Evolutionary conservation across 495 filamentous ascomycete species (phyloP), one percentile per base, ranked within the genome.

Genomic region (Trichoderma asperelloides): DNA sequence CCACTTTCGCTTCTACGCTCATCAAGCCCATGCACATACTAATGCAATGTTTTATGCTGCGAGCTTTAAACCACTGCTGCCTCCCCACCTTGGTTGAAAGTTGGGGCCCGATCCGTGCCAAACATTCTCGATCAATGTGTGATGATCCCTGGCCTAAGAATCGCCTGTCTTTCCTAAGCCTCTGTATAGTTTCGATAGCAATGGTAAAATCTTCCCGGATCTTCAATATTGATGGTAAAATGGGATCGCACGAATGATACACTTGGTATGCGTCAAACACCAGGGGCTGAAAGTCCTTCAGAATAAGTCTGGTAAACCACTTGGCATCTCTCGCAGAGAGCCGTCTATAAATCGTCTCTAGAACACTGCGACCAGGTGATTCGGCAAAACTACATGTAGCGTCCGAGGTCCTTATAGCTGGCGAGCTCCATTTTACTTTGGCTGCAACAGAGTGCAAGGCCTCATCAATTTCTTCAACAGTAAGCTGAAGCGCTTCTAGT

Each of bases 281-380:
- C 3, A 94, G 82, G 0, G 90, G 89, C 21, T 78, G 76, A 69
- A 87, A 90, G 65, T 86, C 85, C 74, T 96, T 95, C 23, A 97
- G 75, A 43, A 97, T 84, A 73, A 95, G 77, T 8, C 93, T 82
- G 0, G 90, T 92, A 13, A 97, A 81, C 93, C 93, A 97, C 77
- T 97, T 97, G 0, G 88, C 90, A 72, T 96, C 90, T 47, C 84
- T 80, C 18, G 88, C 85, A 55, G 83, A 82, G 33, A 92, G 68
- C 15, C 85, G 81, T 51, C 75, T 81, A 74, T 89, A 91, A 0
- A 92, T 71, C 33, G 74, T 72, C 21, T 79, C 78, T 1, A 92
- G 71, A 11, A 80, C 69, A 11, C 77, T 84, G 11, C 80, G 74
- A 28, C 76, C 82, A 15, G 55, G 55, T 18, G 55, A 2, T 30